Evolutionary conservation across 2,329 filamentous ascomycete genomes (phyloP), one percentile per base, ranked within the genome.

Genomic region (Beauveria varroae): DNA sequence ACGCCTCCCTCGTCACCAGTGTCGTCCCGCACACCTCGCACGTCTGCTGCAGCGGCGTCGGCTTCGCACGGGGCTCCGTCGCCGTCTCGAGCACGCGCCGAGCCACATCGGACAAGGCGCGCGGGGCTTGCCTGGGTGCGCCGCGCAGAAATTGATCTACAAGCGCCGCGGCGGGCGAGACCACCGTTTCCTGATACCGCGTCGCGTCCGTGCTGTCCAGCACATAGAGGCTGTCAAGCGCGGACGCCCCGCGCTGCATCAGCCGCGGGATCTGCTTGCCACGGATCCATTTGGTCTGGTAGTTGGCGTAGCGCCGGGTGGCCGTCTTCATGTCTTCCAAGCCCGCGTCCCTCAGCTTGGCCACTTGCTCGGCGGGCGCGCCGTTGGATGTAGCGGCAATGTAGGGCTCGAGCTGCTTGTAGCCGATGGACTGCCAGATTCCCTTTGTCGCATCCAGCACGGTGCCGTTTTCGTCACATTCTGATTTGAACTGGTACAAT

Each of bases 361-460:
- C 78, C 1, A 89, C 73, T 4, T 82, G 77, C 7, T 65, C 66
- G 30, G 63, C 58, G 0, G 66, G 66, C 37, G 72, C 64, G 65
- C 74, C 67, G 16, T 78, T 63, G 7, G 50, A 26, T 1, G 44
- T 9, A 1, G 82, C 81, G 2, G 75, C 68, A 26, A 93, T 76
- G 68, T 92, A 96, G 0, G 84, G 80, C 62, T 89, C 82, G 70
- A 98, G 89, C 70, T 99, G 91, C 71, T 96, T 97, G 75, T 92
- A 97, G 1, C 95, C 95, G 64, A 99, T 99, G 1, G 93, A 95
- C 58, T 96, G 89, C 92, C 93, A 99, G 49, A 99, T 96, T 0
- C 95, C 96, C 58, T 87, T 86, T 1, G 84, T 89, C 65, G 85
- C 81, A 69, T 98, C 91, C 2, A 95, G 74, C 0, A 73, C 65